Base-by-base conservation (phyloP, 371 early-diverging fungal species). In the Apophysomyces sp. region DNA sequence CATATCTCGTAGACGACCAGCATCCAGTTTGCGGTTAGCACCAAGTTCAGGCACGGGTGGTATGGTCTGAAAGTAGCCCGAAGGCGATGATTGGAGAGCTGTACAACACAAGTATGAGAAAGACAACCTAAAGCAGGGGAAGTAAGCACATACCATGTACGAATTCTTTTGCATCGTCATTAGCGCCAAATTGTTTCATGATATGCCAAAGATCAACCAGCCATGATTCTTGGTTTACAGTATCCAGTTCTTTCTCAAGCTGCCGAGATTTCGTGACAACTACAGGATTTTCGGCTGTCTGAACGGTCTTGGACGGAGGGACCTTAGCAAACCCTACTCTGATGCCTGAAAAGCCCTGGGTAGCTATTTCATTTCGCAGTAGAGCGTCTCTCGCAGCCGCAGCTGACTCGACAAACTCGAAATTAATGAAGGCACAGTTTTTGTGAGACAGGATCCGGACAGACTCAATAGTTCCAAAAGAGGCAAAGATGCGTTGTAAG, bases 381-480 rank as follows among this genome's bases (percentile, higher is more conserved):
- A 96, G 86, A 16, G 87, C 89, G 62, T 91, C 89, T 63, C 91
- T 88, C 21, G 98, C 98, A 27, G 83, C 81, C 39, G 94, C 84
- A 2, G 99, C 96, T 64, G 94, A 94, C 31, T 94, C 94, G 26
- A 91, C 81, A 27, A 74, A 75, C 30, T 89, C 90, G 78, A 96
- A 98, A 76, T 97, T 97, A 65, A 98, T 93, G 71, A 98, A 98
- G 0, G 96, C 98, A 69, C 97, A 98, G 71, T 94, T 96, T 73
- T 98, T 98, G 79, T 96, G 97, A 3, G 94, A 91, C 64, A 97
- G 71, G 1, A 98, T 94, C 9, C 98, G 87, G 18, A 94, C 93
- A 4, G 96, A 95, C 72, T 98, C 98, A 54, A 98, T 91, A 0
- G 84, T 66, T 27, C 98, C 98, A 76, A 86, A 97, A n/a, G 78